phyloP scores from a whole-genome alignment of 495 filamentous ascomycete species.

The Peziza echinospora region DNA sequence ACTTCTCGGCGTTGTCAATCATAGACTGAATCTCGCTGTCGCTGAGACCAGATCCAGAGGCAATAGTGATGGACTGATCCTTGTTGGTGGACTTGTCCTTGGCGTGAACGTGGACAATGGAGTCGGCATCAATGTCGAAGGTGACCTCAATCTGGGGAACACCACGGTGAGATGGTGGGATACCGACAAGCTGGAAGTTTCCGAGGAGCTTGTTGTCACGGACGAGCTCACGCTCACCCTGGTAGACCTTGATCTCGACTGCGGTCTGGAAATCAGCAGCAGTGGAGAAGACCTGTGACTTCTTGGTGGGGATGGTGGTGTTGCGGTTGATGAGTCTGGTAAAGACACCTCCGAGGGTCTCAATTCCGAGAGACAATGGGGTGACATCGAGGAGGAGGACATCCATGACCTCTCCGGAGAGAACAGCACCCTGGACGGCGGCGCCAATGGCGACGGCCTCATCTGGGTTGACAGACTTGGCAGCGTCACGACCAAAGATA shows the following conservation, averaged over 20 bases:
- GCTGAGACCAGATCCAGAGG: slow-evolving; percentile 92
- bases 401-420: slow-evolving; percentile 91
- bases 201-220: slow-evolving; percentile 97
- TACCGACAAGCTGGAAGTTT: slow-evolving; percentile 99
- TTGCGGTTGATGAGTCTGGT: slow-evolving; percentile 98
- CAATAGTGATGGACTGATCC: slow-evolving; percentile 98
- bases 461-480: slow-evolving; percentile 98
- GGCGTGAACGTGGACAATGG: slow-evolving; percentile 94
- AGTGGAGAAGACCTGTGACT: slow-evolving; percentile 96
- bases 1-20: slow-evolving; percentile 95
- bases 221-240: slow-evolving; percentile 99
- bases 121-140: slow-evolving; percentile 98
- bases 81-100: slow-evolving; percentile 99
- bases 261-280: slow-evolving; percentile 98
- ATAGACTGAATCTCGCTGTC: slow-evolving; percentile 86
- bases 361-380: slow-evolving; percentile 93
- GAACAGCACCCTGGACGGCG: slow-evolving; percentile 91
- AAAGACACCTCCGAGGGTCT: slow-evolving; percentile 98
- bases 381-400: slow-evolving; percentile 93
- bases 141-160: slow-evolving; percentile 97
- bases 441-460: slow-evolving; percentile 98
- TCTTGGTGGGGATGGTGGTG: slow-evolving; percentile 99
- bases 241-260: slow-evolving; percentile 99
- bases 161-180: slow-evolving; percentile 91
- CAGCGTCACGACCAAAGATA: slow-evolving; percentile 93